Base-by-base conservation (phyloP, 1,284 basidiomycete species). In the Neonothopanus nambi region DNA sequence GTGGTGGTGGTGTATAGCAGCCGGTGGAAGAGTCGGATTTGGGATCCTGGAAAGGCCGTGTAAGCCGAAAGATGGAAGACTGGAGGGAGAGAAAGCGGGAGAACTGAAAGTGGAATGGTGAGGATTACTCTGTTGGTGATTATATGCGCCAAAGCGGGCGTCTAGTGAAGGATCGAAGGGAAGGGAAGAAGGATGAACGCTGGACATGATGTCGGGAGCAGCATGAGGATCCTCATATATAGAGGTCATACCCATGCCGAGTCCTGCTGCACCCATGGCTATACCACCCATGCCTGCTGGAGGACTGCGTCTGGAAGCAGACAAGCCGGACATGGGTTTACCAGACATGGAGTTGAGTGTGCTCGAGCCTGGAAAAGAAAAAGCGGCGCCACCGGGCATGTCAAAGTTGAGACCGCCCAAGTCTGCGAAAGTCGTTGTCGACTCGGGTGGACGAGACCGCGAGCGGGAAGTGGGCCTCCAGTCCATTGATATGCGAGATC, bases 401-500 rank as follows among this genome's bases (percentile, higher is more conserved):
- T 73, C 57, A 61, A 73, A 72, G 28, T 76, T 44, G 63, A 65
- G 57, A 66, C 63, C 55, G 71, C 66, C 54, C 48, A 70, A 67
- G 48, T 78, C 79, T 53, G 82, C 80, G 59, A 78, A 79, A 18
- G 71, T 69, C 15, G 74, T 43, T 36, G 46, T 48, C 28, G 46
- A 66, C 57, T 78, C 76, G 39, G 84, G 80, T 35, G 85, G 82
- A 49, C 87, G 80, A 52, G 89, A 87, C 53, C 88, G 78, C 56
- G 87, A 89, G 52, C 90, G 84, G 68, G 84, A 87, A 52, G 81
- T 74, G 48, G 87, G 85, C 51, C 81, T 78, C 88, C 88, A 91
- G 68, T 91, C 89, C 87, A 89, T 90, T 49, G 92, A 89, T 64
- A 91, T 88, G 23, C 95, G 87, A 20, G 96, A 98, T 57, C 95